phyloP scores from a whole-genome alignment of 108 stramenopile species.

The Discostella pseudostelligera region DNA sequence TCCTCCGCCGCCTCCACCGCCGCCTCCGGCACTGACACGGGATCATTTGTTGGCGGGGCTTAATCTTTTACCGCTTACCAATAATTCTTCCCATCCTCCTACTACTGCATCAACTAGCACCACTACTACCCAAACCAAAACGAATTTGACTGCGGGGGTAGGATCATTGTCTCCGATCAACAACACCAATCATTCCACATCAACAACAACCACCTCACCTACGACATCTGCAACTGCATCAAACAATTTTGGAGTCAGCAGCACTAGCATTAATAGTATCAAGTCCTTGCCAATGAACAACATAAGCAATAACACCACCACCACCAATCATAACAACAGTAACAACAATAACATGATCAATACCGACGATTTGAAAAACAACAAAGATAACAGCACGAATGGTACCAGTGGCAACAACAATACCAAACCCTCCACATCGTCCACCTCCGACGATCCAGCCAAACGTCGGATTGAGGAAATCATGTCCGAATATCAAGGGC shows the following conservation, averaged over 20 bases:
- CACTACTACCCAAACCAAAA: too few species aligned
- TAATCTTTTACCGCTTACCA: not conserved
- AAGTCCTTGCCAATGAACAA: too few species aligned
- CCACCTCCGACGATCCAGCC: not conserved
- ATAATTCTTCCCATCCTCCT: not conserved
- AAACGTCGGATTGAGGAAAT: conserved; percentile 1
- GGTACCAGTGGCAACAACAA: not conserved
- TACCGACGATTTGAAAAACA: not conserved
- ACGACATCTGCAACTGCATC: not conserved
- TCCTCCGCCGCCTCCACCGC: too few species aligned
- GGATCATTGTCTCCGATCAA: not conserved
- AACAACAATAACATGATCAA: too few species aligned
- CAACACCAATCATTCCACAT: not conserved
- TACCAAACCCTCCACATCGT: not conserved
- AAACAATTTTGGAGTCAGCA: not conserved
- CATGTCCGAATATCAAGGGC: too few species aligned
- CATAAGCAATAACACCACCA: not conserved
- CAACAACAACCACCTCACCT: not conserved
- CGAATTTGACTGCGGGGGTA: too few species aligned
- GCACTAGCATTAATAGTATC: not conserved
- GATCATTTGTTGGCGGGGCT: conserved; percentile 1
- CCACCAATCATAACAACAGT: too few species aligned
- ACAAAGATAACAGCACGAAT: not conserved
- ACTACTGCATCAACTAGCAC: too few species aligned
- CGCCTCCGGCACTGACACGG: not conserved